Percentiles rank a stretch among this genome's conserved stretches.
These are phyloP conservation scores for Microsporum ferrugineum DNA, from an alignment of 2,329 filamentous ascomycete species.

Conservation along the genomic window DNA sequence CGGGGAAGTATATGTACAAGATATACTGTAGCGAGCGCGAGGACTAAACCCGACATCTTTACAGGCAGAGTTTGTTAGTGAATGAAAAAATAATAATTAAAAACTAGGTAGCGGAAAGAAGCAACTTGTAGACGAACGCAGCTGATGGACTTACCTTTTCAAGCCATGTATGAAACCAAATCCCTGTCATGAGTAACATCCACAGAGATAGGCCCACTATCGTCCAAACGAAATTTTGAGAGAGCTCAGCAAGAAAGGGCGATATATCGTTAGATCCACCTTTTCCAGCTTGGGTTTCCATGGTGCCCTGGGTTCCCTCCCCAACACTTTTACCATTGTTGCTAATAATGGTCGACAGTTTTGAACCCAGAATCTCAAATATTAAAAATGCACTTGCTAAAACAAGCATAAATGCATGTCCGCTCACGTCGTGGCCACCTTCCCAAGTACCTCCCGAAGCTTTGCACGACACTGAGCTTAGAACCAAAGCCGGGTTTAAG, in stretches of 20 bases:
- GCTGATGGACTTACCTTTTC: constrained; percentile 58
- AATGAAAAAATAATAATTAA: not conserved
- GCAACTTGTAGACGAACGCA: constrained; percentile 22
- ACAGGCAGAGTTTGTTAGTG: constrained; percentile 9
- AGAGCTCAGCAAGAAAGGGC: constrained; percentile 46
- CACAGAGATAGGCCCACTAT: constrained; percentile 68
- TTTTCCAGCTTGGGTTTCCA: constrained; percentile 13
- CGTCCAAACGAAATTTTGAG: constrained; percentile 37
- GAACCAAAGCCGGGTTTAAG: constrained; percentile 32
- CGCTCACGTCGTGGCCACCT: constrained; percentile 93
- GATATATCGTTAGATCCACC: constrained; percentile 29
- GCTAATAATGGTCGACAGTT: constrained; percentile 50
- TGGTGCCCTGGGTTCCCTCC: constrained; percentile 20
- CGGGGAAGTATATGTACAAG: constrained; percentile 42
- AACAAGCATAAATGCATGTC: constrained; percentile 87
- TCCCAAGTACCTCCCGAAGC: constrained; percentile 70
- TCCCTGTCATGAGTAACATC: constrained; percentile 98
- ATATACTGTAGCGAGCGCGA: constrained; percentile 41
- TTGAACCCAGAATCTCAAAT: constrained; percentile 62
- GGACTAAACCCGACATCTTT: constrained; percentile 40
- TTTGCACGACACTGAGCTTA: constrained; percentile 73
- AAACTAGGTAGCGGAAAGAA: constrained; percentile 9
- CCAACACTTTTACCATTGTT: constrained; percentile 32
- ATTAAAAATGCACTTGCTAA: constrained; percentile 69
- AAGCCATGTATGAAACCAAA: constrained; percentile 97